Base-by-base conservation (phyloP, 2,329 filamentous ascomycete genomes). In the Arthrobotrys iridis region DNA sequence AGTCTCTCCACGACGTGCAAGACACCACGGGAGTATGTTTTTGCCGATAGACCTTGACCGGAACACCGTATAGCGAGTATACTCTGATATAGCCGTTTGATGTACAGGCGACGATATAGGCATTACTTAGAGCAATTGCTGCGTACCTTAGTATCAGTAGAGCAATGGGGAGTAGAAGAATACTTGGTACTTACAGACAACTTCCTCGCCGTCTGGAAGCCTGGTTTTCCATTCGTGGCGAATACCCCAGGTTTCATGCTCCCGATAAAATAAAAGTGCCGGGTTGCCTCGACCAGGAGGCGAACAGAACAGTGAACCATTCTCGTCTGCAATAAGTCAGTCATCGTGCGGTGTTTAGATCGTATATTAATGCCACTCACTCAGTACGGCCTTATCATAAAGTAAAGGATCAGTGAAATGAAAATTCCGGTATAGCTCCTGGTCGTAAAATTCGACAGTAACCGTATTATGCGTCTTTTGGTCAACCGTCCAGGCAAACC, bases 381-480 rank as follows among this genome's bases (percentile, higher is more conserved):
- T 89, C 68, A 99, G 85, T 80, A 94, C 98, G 18, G 95, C 94
- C 82, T 97, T 97, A 83, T 99, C 95, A 82, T 98, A 98, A 2
- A 93, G 86, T 81, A 93, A 97, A 0, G 93, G 94, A 81, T 99
- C 95, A 10, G 93, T 98, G 81, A 99, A 98, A 83, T 98, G 95
- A 80, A 97, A 97, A 81, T 98, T 93, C 52, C 94, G 88, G 28
- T 77, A 79, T n/a, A 55, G 58, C 78, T 96, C 93, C 71, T 93
- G 91, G 82, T 99, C 96, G 81, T 98, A 97, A 81, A 99, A 99
- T 80, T 98, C 95, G 1, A 98, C 93, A 0, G 93, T 97, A 8
- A 99, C 90, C 1, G 95, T 99, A 81, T 98, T 89, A 79, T 94
- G 91, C 0, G 91, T 91, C 80, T 97, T 93, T 82, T 99, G 95